These are phyloP conservation scores for Kodamaea sp. DNA, from an alignment of 1,139 yeast genomes.

Conservation along the genomic window DNA sequence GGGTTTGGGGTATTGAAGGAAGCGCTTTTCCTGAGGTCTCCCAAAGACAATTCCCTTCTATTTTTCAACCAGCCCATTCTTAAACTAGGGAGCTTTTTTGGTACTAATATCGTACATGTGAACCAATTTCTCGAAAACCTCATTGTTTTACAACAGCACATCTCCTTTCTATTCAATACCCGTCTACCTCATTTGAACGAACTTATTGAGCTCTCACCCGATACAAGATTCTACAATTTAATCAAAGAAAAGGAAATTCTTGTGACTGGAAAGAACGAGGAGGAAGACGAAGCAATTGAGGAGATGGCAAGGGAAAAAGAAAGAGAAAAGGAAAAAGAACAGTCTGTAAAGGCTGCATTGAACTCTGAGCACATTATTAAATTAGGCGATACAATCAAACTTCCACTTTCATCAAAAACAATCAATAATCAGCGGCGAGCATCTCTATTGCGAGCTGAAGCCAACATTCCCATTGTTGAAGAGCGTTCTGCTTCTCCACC, in stretches of 20 bases:
- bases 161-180: conserved; percentile 27
- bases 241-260: conserved; percentile 37
- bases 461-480: conserved; percentile 5
- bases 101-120: conserved; percentile 30
- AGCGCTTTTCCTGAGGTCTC: conserved; percentile 19
- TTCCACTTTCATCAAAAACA: conserved; percentile 47
- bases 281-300: conserved; percentile 17
- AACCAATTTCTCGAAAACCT: conserved; percentile 45
- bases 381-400: conserved; percentile 36
- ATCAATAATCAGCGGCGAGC: conserved; percentile 38
- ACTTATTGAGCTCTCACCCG: conserved; percentile 33
- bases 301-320: too few species aligned
- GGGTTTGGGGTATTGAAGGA: conserved; percentile 32
- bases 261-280: conserved; percentile 24
- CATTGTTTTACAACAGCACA: conserved; percentile 33
- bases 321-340: neutral
- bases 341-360: conserved; percentile 5
- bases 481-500: conserved; percentile 5
- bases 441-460: conserved; percentile 7
- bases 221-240: conserved; percentile 34
- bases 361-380: conserved; percentile 33
- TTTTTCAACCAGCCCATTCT: conserved; percentile 34
- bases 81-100: conserved; percentile 29
- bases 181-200: conserved; percentile 39
- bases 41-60: conserved; percentile 13